Evolutionary conservation across 2,329 filamentous ascomycete genomes (phyloP).

Genomic region (Lachnellula occidentalis): DNA sequence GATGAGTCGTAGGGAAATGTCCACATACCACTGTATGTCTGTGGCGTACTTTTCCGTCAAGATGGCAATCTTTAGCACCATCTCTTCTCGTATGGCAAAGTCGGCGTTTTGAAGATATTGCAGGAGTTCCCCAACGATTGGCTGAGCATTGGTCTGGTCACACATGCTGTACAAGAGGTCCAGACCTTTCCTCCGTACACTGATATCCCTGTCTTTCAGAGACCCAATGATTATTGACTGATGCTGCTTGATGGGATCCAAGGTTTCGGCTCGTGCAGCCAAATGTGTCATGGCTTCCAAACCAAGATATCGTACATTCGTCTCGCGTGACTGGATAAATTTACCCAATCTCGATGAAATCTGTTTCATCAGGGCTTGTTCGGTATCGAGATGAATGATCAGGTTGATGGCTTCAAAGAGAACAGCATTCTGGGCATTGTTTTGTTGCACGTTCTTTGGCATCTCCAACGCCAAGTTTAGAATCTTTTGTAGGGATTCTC

Average conservation of each 20-base stretch:
- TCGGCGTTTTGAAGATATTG: constrained; percentile 95
- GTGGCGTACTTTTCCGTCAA: constrained; percentile 97
- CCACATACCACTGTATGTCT: constrained; percentile 98
- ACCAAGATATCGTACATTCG: constrained; percentile 93
- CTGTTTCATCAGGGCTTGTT: constrained; percentile 91
- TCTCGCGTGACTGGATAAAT: constrained; percentile 95
- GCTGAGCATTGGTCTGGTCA: constrained; percentile 86
- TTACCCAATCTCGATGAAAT: constrained; percentile 87
- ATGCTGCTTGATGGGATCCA: constrained; percentile 97
- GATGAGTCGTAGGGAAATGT: constrained; percentile 89
- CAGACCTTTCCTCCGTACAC: constrained; percentile 88
- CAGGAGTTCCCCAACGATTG: constrained; percentile 88
- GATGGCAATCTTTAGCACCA: constrained; percentile 98
- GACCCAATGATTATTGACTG: constrained; percentile 94
- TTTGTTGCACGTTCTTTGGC: constrained; percentile 98
- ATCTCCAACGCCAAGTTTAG: constrained; percentile 87
- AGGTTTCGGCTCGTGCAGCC: constrained; percentile 84
- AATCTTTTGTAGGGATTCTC: constrained; percentile 85
- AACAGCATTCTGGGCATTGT: constrained; percentile 97
- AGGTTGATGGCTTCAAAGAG: constrained; percentile 98
- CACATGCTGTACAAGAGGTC: constrained; percentile 99
- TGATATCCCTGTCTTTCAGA: constrained; percentile 92
- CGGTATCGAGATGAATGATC: constrained; percentile 94
- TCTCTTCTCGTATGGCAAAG: constrained; percentile 96
- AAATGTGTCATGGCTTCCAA: constrained; percentile 98